A percentile compares a stretch with the other conserved stretches of the same genome.
Conservation (phyloP, 1,284 basidiomycete genomes). For the Neolentinus lepideus region DNA sequence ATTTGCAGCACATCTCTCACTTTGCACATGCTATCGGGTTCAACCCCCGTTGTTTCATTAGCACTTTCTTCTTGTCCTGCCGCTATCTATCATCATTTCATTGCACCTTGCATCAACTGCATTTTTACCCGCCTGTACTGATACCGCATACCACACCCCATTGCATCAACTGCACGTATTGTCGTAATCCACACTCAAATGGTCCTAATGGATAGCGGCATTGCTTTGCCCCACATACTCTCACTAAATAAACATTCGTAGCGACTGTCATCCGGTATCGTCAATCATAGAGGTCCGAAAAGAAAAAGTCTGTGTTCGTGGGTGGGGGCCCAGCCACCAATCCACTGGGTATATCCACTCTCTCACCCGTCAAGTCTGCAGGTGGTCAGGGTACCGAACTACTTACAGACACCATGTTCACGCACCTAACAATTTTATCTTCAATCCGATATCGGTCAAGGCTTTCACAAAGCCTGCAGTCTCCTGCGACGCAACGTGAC, state of each 20-base stretch:
- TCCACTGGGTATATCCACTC: conserved; percentile 84
- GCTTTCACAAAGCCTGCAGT: conserved; percentile 81
- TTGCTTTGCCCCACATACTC: neutral
- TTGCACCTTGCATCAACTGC: conserved; percentile 21
- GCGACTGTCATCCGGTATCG: neutral
- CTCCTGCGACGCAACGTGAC: conserved; percentile 78
- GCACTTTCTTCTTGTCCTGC: conserved; percentile 4
- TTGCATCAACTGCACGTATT: conserved; percentile 23
- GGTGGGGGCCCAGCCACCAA: conserved; percentile 69
- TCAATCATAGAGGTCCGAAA: conserved; percentile 53
- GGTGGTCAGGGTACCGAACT: conserved; percentile 4
- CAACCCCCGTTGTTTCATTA: conserved; percentile 56
- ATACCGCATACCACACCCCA: conserved; percentile 9
- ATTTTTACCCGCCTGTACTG: conserved; percentile 7
- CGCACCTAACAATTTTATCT: conserved; percentile 85
- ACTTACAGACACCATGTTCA: conserved; percentile 10
- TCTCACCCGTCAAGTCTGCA: conserved; percentile 83
- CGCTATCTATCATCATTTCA: conserved; percentile 6
- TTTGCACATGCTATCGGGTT: conserved; percentile 44
- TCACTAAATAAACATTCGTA: neutral
- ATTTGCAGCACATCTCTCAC: conserved; percentile 9
- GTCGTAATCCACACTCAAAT: neutral
- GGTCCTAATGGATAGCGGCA: neutral
- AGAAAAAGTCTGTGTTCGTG: conserved; percentile 80
- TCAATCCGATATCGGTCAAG: conserved; percentile 89